Conservation (phyloP, 1,284 basidiomycete species). For the Melampsora americana region DNA sequence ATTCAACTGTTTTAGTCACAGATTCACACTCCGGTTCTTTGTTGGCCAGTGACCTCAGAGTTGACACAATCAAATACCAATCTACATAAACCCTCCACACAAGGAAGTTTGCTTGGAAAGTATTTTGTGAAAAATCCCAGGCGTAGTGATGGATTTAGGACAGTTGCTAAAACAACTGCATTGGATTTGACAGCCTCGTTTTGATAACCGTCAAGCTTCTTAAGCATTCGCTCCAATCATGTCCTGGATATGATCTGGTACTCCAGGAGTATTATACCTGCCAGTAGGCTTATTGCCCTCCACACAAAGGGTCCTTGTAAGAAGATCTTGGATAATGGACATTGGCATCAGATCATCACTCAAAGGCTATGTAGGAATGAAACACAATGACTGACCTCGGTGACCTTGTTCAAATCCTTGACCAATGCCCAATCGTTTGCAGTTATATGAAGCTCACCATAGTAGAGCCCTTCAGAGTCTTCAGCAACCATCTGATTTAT, state of each 20-base stretch:
- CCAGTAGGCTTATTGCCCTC: not conserved
- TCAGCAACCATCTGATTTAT: not conserved
- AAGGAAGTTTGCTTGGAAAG: too few relatives aligned
- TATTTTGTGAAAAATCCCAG: not conserved
- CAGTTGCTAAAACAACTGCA: not conserved
- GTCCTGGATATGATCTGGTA: not conserved
- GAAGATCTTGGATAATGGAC: not conserved
- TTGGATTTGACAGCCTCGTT: not conserved
- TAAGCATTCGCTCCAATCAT: conserved; percentile 3
- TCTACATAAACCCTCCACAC: not conserved
- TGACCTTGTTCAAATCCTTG: not conserved
- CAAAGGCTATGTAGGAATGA: not conserved
- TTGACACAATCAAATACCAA: too few relatives aligned
- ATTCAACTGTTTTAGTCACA: not conserved
- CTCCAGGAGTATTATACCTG: not conserved
- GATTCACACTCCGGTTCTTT: too few relatives aligned
- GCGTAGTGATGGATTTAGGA: not conserved
- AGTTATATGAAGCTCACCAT: not conserved
- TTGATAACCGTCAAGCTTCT: not conserved
- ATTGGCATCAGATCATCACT: too few relatives aligned
- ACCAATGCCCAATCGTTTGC: not conserved
- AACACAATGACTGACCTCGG: not conserved
- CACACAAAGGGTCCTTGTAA: not conserved
- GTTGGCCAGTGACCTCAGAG: too few relatives aligned
- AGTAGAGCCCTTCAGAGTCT: not conserved